A percentile compares a stretch with the other conserved stretches of the same genome.
These are phyloP conservation scores for Groenewaldozyma salmanticensis DNA, from an alignment of 805 yeast genomes.

Conservation along the genomic window DNA sequence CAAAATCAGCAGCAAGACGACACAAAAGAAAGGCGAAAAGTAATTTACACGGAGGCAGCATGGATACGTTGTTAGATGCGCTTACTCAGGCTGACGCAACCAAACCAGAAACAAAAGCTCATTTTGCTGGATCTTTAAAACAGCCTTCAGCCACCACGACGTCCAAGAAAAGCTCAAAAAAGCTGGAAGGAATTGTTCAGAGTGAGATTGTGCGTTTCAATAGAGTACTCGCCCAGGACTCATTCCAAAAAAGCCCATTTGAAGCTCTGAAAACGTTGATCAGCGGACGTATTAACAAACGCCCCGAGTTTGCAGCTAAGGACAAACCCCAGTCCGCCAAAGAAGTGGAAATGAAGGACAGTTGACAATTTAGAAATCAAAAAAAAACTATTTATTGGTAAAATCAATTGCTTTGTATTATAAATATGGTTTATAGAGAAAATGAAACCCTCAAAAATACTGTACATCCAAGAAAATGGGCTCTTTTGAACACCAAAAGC, in stretches of 20 bases:
- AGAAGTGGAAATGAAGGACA: not conserved
- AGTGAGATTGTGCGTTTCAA: conserved; percentile 17
- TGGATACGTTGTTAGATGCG: conserved; percentile 12
- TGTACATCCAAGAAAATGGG: too few relatives aligned
- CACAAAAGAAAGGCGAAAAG: conserved; percentile 14
- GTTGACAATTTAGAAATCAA: not conserved
- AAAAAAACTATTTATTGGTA: too few relatives aligned
- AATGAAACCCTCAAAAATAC: too few relatives aligned
- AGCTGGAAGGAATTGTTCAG: conserved; percentile 16
- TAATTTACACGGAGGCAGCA: conserved; percentile 10
- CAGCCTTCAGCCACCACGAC: conserved; percentile 6
- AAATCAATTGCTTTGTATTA: too few relatives aligned
- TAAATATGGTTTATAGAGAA: too few relatives aligned
- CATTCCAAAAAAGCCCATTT: conserved; percentile 18
- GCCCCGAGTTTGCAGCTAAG: conserved; percentile 14
- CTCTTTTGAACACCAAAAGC: too few relatives aligned
- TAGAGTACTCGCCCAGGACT: conserved; percentile 11
- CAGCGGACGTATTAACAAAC: conserved; percentile 11
- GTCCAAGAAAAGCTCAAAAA: conserved; percentile 14
- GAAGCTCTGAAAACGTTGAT: conserved; percentile 15
- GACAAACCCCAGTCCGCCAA: not conserved
- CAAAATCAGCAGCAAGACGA: conserved; percentile 17
- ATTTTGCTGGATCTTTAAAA: conserved; percentile 8
- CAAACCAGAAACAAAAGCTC: not conserved
- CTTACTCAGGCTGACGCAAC: conserved; percentile 7